Conservation (phyloP, 2,329 filamentous ascomycete genomes). For the Aspergillus melleus region DNA sequence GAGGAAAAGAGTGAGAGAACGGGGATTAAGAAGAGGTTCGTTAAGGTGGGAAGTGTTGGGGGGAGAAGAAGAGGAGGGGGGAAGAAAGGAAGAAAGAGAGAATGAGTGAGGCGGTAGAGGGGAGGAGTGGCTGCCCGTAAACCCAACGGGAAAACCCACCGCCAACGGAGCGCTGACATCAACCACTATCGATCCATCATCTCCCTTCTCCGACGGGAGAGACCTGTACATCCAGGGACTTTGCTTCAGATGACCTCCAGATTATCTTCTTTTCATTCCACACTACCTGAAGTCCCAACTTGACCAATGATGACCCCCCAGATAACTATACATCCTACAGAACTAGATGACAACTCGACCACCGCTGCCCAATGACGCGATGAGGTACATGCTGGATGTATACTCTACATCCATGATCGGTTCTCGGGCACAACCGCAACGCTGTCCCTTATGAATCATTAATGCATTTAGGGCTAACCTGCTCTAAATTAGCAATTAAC, state of each 20-base stretch:
- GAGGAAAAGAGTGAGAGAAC: constrained; percentile 4
- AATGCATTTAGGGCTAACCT: no score
- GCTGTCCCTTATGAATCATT: no score
- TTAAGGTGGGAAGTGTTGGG: constrained; percentile 4
- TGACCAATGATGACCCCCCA: no score
- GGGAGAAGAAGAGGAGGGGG: constrained; percentile 12
- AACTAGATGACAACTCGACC: not conserved
- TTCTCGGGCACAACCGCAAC: not conserved
- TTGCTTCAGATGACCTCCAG: no score
- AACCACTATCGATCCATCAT: constrained; percentile 9
- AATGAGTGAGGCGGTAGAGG: constrained; percentile 12
- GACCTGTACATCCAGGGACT: no score
- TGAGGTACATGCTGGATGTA: not conserved
- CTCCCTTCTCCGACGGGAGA: no score
- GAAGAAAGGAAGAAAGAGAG: constrained; percentile 14
- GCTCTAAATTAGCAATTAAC: no score
- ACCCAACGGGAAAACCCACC: constrained; percentile 5
- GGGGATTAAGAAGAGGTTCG: constrained; percentile 8
- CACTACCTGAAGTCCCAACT: no score
- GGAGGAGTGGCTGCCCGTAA: constrained; percentile 18
- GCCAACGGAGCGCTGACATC: constrained; percentile 21
- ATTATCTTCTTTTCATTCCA: no score
- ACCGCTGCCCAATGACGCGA: not conserved
- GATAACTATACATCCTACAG: no score
- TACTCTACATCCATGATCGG: not conserved